Conservation (phyloP, 495 filamentous ascomycete genomes). For the Geoglossum glabrum region DNA sequence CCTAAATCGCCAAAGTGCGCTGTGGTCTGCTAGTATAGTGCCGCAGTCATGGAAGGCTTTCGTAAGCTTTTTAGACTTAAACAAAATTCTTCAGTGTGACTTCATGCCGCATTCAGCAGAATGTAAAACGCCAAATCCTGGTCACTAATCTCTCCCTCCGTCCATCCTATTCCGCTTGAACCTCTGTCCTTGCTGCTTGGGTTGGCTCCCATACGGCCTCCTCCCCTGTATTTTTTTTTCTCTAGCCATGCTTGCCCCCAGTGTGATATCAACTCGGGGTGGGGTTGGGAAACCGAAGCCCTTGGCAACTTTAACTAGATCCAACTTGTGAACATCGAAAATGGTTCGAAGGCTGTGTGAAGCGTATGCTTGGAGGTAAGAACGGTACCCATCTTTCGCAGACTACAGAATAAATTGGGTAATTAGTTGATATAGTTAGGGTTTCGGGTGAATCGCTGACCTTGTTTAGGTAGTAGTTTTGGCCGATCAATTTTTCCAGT, state of each 20-base stretch:
- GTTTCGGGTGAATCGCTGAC: conserved; percentile 16
- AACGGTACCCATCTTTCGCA: conserved; percentile 52
- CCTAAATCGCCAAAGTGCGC: not conserved
- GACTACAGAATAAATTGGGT: conserved; percentile 18
- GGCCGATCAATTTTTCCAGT: conserved; percentile 76
- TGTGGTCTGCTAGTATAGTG: no score
- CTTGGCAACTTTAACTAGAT: conserved; percentile 84
- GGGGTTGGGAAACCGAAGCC: conserved; percentile 77
- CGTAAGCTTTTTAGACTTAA: no score
- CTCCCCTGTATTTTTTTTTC: conserved; percentile 64
- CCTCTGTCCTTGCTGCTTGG: conserved; percentile 25
- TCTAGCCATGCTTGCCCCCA: conserved; percentile 69
- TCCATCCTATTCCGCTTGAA: conserved; percentile 22
- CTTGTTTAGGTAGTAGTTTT: conserved; percentile 95
- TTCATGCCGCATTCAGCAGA: not conserved
- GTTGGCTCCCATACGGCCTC: conserved; percentile 64
- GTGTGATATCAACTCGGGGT: conserved; percentile 74
- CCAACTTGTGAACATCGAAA: conserved; percentile 85
- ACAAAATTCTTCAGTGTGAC: not conserved
- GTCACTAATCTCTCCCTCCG: not conserved
- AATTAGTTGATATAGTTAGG: not conserved
- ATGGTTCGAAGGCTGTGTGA: conserved; percentile 75
- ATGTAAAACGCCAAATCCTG: not conserved
- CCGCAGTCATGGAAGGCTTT: no score
- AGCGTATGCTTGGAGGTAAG: conserved; percentile 87